Base-by-base conservation (phyloP, 371 early-diverging fungal species). In the Apophysomyces variabilis region DNA sequence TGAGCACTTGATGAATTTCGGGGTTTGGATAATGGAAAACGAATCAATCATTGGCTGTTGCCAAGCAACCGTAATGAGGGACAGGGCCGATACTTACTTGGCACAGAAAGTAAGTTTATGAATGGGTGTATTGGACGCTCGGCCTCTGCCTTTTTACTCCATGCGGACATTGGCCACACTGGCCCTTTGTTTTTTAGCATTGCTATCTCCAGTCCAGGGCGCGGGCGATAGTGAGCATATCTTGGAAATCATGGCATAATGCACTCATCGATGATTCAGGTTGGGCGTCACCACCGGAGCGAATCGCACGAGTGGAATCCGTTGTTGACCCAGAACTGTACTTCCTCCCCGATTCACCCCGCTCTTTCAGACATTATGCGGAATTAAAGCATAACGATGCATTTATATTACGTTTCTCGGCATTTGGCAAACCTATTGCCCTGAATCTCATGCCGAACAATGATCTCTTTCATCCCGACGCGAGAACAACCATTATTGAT, bases 391-490 rank as follows among this genome's bases (percentile, higher is more conserved):
- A 73, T 38, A 79, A 83, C 62, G 90, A 85, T 38, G 77, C 80
- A 4, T 72, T 89, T 58, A 78, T 85, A 36, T 41, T 90, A 18
- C 73, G 78, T 38, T 79, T 92, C 60, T 66, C 65, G 12, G 93
- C 90, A 13, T 91, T 79, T 76, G 87, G 90, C 66, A 79, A 78
- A 26, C 84, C 91, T 0, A 91, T 90, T 68, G 68, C 77, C 39
- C 71, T 95, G 57, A 74, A 90, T 60, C 82, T 95, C 12, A 85
- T 84, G 66, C 94, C 92, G 36, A 92, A 94, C 77, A 16, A 65
- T 21, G 89, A 91, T 46, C 67, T 95, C 41, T 73, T 95, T 50
- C 95, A 93, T 71, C 85, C 90, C 0, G 73, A 86, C 1, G 92
- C 92, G 1, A 45, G 37, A 8, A 37, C 18, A 12, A 71, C 71